Conservation (phyloP, 441 rosid genomes). For the Erodium trifolium region DNA sequence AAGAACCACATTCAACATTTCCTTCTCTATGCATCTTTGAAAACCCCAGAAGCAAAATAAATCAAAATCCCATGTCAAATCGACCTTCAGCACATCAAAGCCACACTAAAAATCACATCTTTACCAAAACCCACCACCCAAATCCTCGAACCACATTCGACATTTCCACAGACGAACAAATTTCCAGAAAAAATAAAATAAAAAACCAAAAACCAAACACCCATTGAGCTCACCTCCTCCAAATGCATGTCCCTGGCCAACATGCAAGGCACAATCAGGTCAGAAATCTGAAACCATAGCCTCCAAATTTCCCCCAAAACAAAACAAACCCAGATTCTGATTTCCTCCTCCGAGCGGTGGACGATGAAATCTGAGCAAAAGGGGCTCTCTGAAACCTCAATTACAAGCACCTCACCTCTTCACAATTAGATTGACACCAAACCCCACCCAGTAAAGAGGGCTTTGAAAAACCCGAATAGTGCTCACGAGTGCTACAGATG, state of each 20-base stretch:
- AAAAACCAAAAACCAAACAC: not conserved
- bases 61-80: too few species aligned
- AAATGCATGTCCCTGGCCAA: conserved; percentile 27
- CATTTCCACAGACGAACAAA: not conserved
- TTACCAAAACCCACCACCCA: not conserved
- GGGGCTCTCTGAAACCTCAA: not conserved
- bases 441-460: conserved; percentile 20
- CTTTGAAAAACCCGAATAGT: conserved; percentile 31
- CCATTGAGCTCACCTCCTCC: conserved; percentile 23
- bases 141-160: not conserved
- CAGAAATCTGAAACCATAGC: too few species aligned
- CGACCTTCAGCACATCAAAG: too few species aligned
- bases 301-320: not conserved
- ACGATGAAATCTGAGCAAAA: not conserved
- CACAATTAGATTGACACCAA: not conserved
- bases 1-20: too few species aligned
- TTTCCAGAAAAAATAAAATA: not conserved
- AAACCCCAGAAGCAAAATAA: too few species aligned
- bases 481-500: conserved; percentile 17
- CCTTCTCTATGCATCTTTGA: too few species aligned
- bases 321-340: not conserved
- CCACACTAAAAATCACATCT: too few species aligned
- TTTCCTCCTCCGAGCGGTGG: not conserved
- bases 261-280: too few species aligned
- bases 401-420: not conserved